Percentiles rank a stretch among this genome's conserved stretches.
phyloP scores from a whole-genome alignment of 75 land plant species.

The Sequoia sempervirens region DNA sequence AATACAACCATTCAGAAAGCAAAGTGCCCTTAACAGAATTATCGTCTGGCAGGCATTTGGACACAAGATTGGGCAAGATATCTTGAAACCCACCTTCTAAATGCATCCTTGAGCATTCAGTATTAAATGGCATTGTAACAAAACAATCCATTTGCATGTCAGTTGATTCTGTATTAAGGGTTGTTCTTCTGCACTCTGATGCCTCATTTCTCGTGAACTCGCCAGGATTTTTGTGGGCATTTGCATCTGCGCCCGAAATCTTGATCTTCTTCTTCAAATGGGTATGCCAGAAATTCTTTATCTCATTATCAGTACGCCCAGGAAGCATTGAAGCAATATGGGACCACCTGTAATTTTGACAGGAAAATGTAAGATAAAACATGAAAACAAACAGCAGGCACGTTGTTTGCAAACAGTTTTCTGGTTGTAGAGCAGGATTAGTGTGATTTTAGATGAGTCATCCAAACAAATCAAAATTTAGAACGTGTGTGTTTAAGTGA shows the following conservation, averaged over 20 bases:
- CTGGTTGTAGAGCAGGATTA: no score
- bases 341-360: conserved; percentile 19
- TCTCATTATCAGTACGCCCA: conserved; percentile 38
- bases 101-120: background rate
- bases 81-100: background rate
- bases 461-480: background rate
- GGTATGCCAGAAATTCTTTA: conserved; percentile 34
- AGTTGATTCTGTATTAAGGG: background rate
- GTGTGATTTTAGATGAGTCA: no score
- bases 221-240: background rate
- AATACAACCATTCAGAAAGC: background rate
- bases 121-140: background rate
- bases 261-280: conserved; percentile 23
- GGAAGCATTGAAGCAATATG: conserved; percentile 27
- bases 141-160: background rate
- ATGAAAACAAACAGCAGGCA: background rate
- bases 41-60: background rate
- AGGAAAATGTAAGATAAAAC: background rate
- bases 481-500: no score
- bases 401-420: no score
- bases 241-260: background rate
- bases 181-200: background rate
- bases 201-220: background rate
- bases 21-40: background rate
- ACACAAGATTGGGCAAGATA: background rate